Conservation (phyloP, 495 filamentous ascomycete species). For the Neurospora sp. region DNA sequence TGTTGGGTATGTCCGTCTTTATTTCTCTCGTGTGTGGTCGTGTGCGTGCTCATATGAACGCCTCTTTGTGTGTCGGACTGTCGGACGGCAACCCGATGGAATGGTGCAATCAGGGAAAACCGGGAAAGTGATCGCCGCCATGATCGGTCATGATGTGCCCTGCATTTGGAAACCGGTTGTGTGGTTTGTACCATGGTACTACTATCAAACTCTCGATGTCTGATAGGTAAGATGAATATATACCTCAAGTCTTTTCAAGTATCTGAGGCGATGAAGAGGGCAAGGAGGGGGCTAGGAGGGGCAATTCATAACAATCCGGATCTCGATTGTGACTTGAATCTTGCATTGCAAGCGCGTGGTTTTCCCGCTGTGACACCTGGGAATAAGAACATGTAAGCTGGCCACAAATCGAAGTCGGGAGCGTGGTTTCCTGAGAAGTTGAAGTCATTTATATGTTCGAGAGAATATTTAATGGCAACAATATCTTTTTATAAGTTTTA, state of each 20-base stretch:
- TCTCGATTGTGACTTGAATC: not conserved
- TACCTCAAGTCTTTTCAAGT: not conserved
- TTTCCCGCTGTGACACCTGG: not conserved
- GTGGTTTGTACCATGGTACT: not conserved
- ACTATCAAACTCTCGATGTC: not conserved
- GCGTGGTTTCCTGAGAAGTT: not conserved
- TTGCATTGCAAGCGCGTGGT: not conserved
- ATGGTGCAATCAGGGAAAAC: not conserved
- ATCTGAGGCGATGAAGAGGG: not conserved
- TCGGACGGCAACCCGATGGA: not conserved
- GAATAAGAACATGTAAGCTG: not conserved
- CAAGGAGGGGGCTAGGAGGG: not conserved
- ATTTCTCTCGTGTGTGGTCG: not conserved
- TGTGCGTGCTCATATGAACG: not conserved
- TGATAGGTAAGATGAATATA: not conserved
- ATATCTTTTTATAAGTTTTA: not conserved
- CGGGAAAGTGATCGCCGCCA: not conserved
- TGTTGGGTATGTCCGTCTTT: not conserved
- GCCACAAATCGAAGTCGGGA: not conserved
- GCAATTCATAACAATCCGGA: not conserved
- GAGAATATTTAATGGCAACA: not conserved
- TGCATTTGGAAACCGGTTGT: not conserved
- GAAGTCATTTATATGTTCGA: not conserved
- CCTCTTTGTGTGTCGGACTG: not conserved
- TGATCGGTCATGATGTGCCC: not conserved